Evolutionary conservation across 176 grass and related monocot species (phyloP), one percentile per base, ranked within the genome.

Genomic region (Panicum miliaceum): DNA sequence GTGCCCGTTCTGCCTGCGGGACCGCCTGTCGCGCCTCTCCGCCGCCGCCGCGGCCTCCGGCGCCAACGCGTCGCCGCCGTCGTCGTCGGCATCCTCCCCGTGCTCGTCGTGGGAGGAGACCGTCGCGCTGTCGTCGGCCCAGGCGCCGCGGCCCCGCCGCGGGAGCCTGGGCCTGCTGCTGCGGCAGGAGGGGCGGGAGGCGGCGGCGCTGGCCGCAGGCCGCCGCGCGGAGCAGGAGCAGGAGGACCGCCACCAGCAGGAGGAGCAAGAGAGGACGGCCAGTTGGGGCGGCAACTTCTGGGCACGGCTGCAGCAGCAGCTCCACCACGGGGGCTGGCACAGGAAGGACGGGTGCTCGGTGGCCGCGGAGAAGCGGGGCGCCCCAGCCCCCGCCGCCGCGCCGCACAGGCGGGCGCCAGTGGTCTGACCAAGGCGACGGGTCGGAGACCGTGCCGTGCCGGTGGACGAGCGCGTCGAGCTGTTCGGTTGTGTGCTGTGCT

Each of bases 1-100:
- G 65, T 97, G 95, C 86, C 92, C 95, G 35, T 93, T 87, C 77
- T 97, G 95, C 92, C 91, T 98, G 12, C 84, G 78, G 9, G 92
- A 95, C 87, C 92, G 85, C 76, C 95, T 98, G 25, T 57, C 64
- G n/a, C 82, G 88, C 56, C 86, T 93, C 82, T 84, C 84, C 64
- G 65, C 65, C 62, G 57, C 86, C 50, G 68, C 83, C 41, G 87
- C 78, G 1, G 68, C 19, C 64, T 1, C 63, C 16, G 12, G 36
- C 12, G 32, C 22, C 29, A 29, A 64, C 32, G 1, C 64, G 0
- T 5, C 68, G 2, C 36, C 73, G 0, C 64, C 90, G 1, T 40
- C 84, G 16, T 83, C 85, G 1, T 86, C 93, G 7, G 15, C 74
- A 4, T 89, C 60, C 25, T 93, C 86, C 4, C 26, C 23, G 52